These are phyloP conservation scores for Nigrospora sphaerica DNA, from an alignment of 2,329 filamentous ascomycete species.

Conservation along the genomic window DNA sequence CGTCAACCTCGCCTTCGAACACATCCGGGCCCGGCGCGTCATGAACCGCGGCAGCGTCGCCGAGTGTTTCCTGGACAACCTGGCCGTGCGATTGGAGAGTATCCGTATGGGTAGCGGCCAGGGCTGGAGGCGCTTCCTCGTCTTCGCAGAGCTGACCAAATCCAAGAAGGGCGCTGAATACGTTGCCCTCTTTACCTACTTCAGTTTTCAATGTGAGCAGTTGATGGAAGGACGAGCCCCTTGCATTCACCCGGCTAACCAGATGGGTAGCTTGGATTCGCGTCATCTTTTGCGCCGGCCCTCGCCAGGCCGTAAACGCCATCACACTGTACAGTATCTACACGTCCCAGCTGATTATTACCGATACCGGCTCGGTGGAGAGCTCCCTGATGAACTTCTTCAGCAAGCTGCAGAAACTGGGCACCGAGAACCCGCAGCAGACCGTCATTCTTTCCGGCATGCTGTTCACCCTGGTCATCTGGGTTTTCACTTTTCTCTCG, in stretches of 20 bases:
- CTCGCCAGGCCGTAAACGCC: slow-evolving; percentile 84
- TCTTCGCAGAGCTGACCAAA: slow-evolving; percentile 85
- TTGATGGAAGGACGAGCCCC: no score
- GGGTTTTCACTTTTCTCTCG: slow-evolving; percentile 73
- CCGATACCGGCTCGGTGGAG: slow-evolving; percentile 42
- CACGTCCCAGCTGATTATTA: slow-evolving; percentile 62
- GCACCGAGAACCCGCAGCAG: slow-evolving; percentile 67
- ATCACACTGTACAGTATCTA: slow-evolving; percentile 84
- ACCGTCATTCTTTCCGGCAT: slow-evolving; percentile 81
- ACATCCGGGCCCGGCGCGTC: slow-evolving; percentile 70
- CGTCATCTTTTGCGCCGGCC: slow-evolving; percentile 83
- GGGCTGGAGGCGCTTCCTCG: slow-evolving; percentile 85
- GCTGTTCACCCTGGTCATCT: slow-evolving; percentile 85
- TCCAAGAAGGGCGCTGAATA: slow-evolving; percentile 88
- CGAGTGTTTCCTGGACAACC: slow-evolving; percentile 82
- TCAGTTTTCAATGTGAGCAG: slow-evolving; percentile 57
- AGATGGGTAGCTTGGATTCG: slow-evolving; percentile 66
- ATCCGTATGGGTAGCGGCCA: slow-evolving; percentile 66
- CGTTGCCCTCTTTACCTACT: slow-evolving; percentile 85
- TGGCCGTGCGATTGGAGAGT: slow-evolving; percentile 80
- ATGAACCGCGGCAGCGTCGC: slow-evolving; percentile 82
- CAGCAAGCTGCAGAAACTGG: slow-evolving; percentile 68
- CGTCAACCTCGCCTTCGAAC: slow-evolving; percentile 72
- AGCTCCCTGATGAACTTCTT: slow-evolving; percentile 71
- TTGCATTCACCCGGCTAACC: not conserved